Conservation (phyloP, 371 early-diverging fungal species). For the Choanephora cucurbitarum region DNA sequence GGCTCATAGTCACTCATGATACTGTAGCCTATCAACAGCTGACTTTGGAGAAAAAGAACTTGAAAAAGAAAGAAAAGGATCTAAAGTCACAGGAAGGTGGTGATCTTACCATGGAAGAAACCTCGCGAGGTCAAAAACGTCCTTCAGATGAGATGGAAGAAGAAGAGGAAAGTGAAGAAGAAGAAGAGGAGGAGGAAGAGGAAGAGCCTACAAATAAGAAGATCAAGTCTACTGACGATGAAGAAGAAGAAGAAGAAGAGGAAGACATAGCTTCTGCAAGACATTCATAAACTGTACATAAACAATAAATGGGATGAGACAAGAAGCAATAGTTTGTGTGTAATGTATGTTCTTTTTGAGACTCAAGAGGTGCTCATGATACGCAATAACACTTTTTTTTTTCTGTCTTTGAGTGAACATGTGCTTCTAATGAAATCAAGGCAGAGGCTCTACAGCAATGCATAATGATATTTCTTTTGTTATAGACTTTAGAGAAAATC, state of each 20-base stretch:
- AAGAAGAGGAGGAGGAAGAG: conserved; percentile 17
- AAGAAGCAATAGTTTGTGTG: too few species aligned
- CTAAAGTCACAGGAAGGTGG: conserved; percentile 19
- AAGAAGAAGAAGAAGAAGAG: conserved; percentile 13
- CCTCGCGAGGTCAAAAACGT: conserved; percentile 26
- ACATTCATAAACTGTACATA: too few species aligned
- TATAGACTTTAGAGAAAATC: too few species aligned
- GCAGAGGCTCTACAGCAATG: too few species aligned
- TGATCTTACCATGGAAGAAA: conserved; percentile 15
- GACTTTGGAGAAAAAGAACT: conserved; percentile 31
- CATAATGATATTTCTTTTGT: too few species aligned
- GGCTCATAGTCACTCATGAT: not conserved
- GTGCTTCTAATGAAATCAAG: too few species aligned
- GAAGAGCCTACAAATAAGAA: conserved; percentile 8
- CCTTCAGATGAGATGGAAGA: conserved; percentile 35
- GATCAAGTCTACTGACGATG: conserved; percentile 1
- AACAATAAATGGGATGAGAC: too few species aligned
- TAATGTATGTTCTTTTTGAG: too few species aligned
- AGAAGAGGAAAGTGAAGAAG: conserved; percentile 7
- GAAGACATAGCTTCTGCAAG: not conserved
- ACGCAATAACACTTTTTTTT: too few species aligned
- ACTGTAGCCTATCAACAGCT: conserved; percentile 28
- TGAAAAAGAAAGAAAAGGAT: conserved; percentile 30
- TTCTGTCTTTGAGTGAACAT: too few species aligned
- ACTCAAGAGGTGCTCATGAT: too few species aligned